Conservation (phyloP, 2,329 filamentous ascomycete species). For the Trichoderma cornu-damae region DNA sequence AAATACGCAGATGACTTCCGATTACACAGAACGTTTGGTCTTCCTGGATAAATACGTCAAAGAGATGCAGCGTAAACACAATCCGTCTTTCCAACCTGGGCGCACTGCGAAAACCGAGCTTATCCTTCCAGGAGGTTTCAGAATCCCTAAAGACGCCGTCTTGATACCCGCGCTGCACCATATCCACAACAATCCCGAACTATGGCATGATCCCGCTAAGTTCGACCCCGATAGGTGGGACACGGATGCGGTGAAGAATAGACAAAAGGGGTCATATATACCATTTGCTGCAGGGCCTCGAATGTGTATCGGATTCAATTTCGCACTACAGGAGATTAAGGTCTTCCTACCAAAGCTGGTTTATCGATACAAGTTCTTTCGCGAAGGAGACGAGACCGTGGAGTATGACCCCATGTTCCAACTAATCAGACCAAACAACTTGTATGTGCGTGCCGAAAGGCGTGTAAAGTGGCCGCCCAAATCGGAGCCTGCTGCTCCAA, state of each 20-base stretch:
- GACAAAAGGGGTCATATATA: slow-evolving; percentile 48
- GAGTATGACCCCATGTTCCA: slow-evolving; percentile 58
- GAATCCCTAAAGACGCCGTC: slow-evolving; percentile 46
- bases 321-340: slow-evolving; percentile 57
- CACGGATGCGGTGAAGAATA: slow-evolving; percentile 46
- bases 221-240: slow-evolving; percentile 58
- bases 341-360: slow-evolving; percentile 54
- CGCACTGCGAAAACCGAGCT: slow-evolving; percentile 52
- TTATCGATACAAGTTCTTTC: slow-evolving; percentile 52
- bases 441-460: slow-evolving; percentile 41
- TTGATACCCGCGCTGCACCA: slow-evolving; percentile 50
- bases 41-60: slow-evolving; percentile 57
- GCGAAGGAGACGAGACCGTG: slow-evolving; percentile 46
- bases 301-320: slow-evolving; percentile 61
- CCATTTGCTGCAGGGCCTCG: slow-evolving; percentile 55
- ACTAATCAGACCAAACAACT: slow-evolving; percentile 42
- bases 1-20: slow-evolving; percentile 42
- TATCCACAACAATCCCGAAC: slow-evolving; percentile 48
- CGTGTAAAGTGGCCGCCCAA: slow-evolving; percentile 45
- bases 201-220: slow-evolving; percentile 53
- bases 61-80: slow-evolving; percentile 56
- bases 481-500: background rate
- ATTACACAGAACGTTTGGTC: slow-evolving; percentile 42
- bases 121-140: slow-evolving; percentile 55
- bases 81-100: slow-evolving; percentile 56